These are phyloP conservation scores for Dactylellina drechsleri DNA, from an alignment of 2,329 filamentous ascomycete genomes.

Conservation along the genomic window DNA sequence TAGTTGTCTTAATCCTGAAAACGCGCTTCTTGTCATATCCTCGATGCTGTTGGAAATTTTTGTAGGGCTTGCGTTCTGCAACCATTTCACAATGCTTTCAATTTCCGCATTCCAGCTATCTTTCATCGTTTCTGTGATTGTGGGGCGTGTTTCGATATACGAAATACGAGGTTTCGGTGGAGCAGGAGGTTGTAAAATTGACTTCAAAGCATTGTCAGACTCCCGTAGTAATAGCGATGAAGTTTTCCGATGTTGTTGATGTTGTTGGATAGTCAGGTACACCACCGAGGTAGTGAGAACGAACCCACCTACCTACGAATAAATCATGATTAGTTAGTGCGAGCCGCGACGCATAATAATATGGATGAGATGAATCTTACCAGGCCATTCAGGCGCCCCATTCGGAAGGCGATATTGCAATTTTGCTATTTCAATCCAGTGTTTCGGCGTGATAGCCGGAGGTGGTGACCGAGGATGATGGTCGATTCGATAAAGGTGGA, in stretches of 20 bases:
- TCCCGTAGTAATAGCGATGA: slow-evolving; percentile 65
- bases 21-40: slow-evolving; percentile 41
- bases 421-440: background rate
- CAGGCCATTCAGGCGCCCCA: slow-evolving; percentile 52
- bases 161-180: slow-evolving; percentile 65
- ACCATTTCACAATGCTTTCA: slow-evolving; percentile 72
- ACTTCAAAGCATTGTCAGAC: slow-evolving; percentile 68
- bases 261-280: slow-evolving; percentile 76
- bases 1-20: slow-evolving; percentile 26
- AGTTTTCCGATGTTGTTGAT: slow-evolving; percentile 64
- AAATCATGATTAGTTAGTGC: slow-evolving; percentile 44
- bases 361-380: slow-evolving; percentile 3
- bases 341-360: background rate
- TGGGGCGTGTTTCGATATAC: slow-evolving; percentile 65
- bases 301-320: slow-evolving; percentile 72
- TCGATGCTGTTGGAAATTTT: slow-evolving; percentile 38
- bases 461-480: no score
- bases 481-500: no score
- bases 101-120: slow-evolving; percentile 82
- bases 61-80: slow-evolving; percentile 64
- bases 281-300: slow-evolving; percentile 78
- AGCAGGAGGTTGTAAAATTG: slow-evolving; percentile 66
- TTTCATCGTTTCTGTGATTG: slow-evolving; percentile 75
- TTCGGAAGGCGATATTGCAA: slow-evolving; percentile 14
- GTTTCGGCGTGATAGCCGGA: background rate